A percentile compares a stretch with the other conserved stretches of the same genome.
Conservation (phyloP, 352 stramenopile species). For the Globisporangium splendens region DNA sequence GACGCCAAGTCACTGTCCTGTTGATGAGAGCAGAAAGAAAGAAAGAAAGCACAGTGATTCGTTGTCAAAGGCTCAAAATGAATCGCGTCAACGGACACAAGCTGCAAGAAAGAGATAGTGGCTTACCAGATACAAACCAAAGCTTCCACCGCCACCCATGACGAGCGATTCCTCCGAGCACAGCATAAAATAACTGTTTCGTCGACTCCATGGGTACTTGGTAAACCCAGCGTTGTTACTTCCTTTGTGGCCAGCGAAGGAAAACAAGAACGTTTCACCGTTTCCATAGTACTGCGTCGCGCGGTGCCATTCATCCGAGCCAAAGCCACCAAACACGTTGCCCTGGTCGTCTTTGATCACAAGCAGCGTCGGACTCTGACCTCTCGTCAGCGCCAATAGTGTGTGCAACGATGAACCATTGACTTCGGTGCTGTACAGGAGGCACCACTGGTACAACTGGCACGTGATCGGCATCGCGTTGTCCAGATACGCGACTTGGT, state of each 20-base stretch:
- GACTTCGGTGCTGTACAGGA: conserved; percentile 74
- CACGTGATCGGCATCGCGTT: conserved; percentile 69
- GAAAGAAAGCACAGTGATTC: conserved; percentile 4
- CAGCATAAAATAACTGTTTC: conserved; percentile 91
- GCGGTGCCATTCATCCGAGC: conserved; percentile 70
- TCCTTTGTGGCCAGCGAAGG: conserved; percentile 44
- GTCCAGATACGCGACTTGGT: conserved; percentile 73
- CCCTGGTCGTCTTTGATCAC: conserved; percentile 74
- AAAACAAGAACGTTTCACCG: conserved; percentile 88
- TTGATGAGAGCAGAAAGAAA: conserved; percentile 8
- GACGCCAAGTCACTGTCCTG: conserved; percentile 83
- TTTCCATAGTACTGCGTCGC: conserved; percentile 88
- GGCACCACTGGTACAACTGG: conserved; percentile 78
- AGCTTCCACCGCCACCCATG: conserved; percentile 88
- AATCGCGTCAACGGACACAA: neutral
- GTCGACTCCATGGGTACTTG: conserved; percentile 85
- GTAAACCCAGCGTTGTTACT: conserved; percentile 30
- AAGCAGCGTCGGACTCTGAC: conserved; percentile 72
- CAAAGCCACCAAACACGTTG: conserved; percentile 84
- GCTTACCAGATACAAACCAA: conserved; percentile 86
- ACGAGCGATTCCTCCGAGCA: conserved; percentile 88
- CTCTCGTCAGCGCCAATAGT: conserved; percentile 58
- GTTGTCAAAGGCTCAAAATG: neutral
- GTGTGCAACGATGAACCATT: conserved; percentile 80
- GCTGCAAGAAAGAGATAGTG: neutral